These are phyloP conservation scores for Aspergillus panamensis DNA, from an alignment of 495 filamentous ascomycete species.

Conservation along the genomic window DNA sequence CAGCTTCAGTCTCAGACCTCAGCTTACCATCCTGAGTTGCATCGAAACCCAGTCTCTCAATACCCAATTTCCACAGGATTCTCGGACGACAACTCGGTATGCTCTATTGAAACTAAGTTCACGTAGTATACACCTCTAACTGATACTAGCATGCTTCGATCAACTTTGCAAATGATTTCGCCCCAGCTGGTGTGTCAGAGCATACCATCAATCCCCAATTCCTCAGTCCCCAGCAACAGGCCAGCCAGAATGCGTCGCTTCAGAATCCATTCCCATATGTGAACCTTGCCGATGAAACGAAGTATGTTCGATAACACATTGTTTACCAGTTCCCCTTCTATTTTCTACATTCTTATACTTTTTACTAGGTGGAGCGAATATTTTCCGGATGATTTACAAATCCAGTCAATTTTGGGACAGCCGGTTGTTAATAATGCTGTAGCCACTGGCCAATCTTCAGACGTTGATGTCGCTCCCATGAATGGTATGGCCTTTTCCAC, in stretches of 20 bases:
- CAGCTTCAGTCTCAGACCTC: conserved; percentile 26
- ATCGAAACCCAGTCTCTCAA: conserved; percentile 25
- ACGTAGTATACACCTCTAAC: neutral
- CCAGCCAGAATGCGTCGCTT: conserved; percentile 20
- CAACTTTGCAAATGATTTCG: conserved; percentile 34
- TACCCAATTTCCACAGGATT: conserved; percentile 29
- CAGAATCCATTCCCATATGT: conserved; percentile 32
- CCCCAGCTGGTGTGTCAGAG: conserved; percentile 23
- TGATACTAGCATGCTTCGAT: conserved; percentile 27
- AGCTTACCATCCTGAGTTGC: conserved; percentile 17
- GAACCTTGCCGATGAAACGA: conserved; percentile 26
- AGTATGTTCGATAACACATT: conserved; percentile 21
- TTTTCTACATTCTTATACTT: conserved; percentile 2
- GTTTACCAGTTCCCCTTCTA: neutral
- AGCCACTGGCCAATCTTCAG: conserved; percentile 4
- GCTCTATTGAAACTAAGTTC: neutral
- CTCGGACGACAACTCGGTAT: conserved; percentile 28
- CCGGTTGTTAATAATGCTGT: conserved; percentile 6
- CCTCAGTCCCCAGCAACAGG: conserved; percentile 29
- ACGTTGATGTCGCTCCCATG: conserved; percentile 1
- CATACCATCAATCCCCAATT: conserved; percentile 45
- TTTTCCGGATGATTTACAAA: conserved; percentile 31
- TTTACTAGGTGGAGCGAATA: conserved; percentile 27
- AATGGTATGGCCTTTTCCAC: conserved; percentile 17
- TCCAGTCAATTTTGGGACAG: conserved; percentile 21